A percentile compares a stretch with the other conserved stretches of the same genome.
Conservation (phyloP, 192 early-diverging fungal species). For the Diversispora eburnea region DNA sequence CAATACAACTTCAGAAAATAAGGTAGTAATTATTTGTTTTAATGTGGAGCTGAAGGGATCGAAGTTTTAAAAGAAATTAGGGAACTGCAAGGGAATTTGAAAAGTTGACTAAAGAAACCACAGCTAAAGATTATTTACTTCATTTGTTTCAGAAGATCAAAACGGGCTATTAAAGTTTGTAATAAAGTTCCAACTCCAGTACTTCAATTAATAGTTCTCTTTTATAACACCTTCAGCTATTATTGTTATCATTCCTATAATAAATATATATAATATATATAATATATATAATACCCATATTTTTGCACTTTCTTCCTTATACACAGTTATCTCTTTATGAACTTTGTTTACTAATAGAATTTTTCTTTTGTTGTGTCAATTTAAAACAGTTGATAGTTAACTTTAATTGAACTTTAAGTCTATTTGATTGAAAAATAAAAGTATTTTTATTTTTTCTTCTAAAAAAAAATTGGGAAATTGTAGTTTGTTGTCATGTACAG, state of each 20-base stretch:
- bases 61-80: too few species aligned
- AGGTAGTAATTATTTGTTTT: too few species aligned
- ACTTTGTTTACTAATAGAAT: constrained; percentile 65
- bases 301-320: constrained; percentile 83
- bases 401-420: constrained; percentile 87
- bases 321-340: constrained; percentile 75
- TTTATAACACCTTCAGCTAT: constrained; percentile 85
- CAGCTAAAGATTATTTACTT: constrained; percentile 41
- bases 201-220: constrained; percentile 93
- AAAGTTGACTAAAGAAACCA: too few species aligned
- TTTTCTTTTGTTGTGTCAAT: constrained; percentile 86
- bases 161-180: constrained; percentile 79
- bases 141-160: constrained; percentile 80
- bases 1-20: too few species aligned
- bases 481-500: too few species aligned
- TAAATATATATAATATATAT: neutral
- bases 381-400: constrained; percentile 82
- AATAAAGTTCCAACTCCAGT: constrained; percentile 89
- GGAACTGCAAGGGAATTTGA: too few species aligned
- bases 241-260: neutral
- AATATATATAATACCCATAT: constrained; percentile 56
- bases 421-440: constrained; percentile 43
- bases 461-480: too few species aligned
- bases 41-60: too few species aligned
- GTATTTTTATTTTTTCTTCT: neutral